These are phyloP conservation scores for Bathelium albidoporum DNA, from an alignment of 495 filamentous ascomycete species.

Conservation along the genomic window DNA sequence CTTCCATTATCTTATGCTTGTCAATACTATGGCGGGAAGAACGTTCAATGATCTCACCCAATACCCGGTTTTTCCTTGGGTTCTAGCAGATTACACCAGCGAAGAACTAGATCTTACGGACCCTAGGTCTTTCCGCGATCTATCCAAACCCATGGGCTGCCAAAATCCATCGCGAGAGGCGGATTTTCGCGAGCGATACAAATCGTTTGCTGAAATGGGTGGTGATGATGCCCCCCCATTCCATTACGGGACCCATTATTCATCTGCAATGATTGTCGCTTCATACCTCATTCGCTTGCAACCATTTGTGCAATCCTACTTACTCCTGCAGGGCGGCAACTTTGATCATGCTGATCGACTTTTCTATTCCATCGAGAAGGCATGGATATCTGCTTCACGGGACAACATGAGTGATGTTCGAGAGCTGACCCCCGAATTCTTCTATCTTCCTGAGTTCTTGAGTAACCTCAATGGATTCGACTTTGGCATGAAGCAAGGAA, in stretches of 20 bases:
- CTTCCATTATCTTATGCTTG: slow-evolving; percentile 95
- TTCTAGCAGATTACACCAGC: slow-evolving; percentile 90
- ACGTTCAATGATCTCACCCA: slow-evolving; percentile 98
- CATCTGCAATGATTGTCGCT: slow-evolving; percentile 96
- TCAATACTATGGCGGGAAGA: slow-evolving; percentile 93
- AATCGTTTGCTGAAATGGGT: slow-evolving; percentile 83
- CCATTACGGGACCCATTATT: slow-evolving; percentile 97
- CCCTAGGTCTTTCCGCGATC: slow-evolving; percentile 74
- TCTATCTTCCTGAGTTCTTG: slow-evolving; percentile 88
- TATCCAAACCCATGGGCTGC: slow-evolving; percentile 96
- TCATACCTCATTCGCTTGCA: slow-evolving; percentile 92
- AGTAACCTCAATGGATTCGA: slow-evolving; percentile 87
- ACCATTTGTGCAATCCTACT: slow-evolving; percentile 90
- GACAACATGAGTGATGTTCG: slow-evolving; percentile 89
- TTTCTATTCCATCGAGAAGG: slow-evolving; percentile 85
- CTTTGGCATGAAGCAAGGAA: slow-evolving; percentile 77
- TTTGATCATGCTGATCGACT: slow-evolving; percentile 94
- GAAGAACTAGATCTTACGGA: slow-evolving; percentile 84
- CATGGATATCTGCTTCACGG: slow-evolving; percentile 81
- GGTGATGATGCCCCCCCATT: slow-evolving; percentile 70
- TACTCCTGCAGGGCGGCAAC: slow-evolving; percentile 91
- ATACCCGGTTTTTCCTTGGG: slow-evolving; percentile 97
- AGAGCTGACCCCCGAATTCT: slow-evolving; percentile 93
- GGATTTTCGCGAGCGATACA: slow-evolving; percentile 73
- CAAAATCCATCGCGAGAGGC: slow-evolving; percentile 63